Evolutionary conservation across 495 filamentous ascomycete species (phyloP).

Genomic region (Penicillium silybi): DNA sequence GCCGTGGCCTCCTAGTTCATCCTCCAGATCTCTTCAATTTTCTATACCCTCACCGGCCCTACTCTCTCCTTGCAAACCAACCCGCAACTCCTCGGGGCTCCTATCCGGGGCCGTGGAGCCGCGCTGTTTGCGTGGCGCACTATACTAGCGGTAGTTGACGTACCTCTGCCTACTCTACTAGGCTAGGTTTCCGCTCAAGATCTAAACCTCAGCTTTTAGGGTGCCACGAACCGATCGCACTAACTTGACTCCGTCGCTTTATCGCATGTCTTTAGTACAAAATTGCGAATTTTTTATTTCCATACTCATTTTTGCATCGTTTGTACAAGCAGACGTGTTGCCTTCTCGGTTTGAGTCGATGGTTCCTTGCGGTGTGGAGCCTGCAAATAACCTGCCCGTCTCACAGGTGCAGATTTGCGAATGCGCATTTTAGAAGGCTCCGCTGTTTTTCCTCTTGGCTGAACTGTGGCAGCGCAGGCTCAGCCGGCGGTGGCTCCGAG

Average conservation of each 20-base stretch:
- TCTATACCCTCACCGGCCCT: not conserved
- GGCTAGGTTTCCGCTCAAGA: not conserved
- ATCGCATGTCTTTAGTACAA: not conserved
- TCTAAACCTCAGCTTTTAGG: not conserved
- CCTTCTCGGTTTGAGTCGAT: not conserved
- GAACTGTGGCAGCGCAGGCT: not conserved
- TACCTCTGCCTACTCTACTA: not conserved
- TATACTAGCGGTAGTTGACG: slow-evolving; percentile 8
- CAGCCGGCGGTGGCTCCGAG: slow-evolving; percentile 1
- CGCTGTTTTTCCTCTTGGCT: not conserved
- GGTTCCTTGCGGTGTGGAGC: not conserved
- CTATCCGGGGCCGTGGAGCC: slow-evolving; percentile 1
- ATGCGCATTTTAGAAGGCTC: not conserved
- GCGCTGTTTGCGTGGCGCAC: slow-evolving; percentile 7
- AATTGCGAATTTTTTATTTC: not conserved
- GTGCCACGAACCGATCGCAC: not conserved
- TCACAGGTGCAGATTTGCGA: not conserved
- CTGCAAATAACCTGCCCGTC: not conserved
- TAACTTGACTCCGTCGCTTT: not conserved
- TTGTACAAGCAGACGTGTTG: not conserved
- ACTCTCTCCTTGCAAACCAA: not conserved
- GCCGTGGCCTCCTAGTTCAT: not conserved
- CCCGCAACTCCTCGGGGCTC: slow-evolving; percentile 5
- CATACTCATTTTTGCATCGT: not conserved
- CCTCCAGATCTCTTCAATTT: not conserved